Evolutionary conservation across 2,329 filamentous ascomycete species (phyloP), one percentile per base, ranked within the genome.

Genomic region (Geosmithia morbida): DNA sequence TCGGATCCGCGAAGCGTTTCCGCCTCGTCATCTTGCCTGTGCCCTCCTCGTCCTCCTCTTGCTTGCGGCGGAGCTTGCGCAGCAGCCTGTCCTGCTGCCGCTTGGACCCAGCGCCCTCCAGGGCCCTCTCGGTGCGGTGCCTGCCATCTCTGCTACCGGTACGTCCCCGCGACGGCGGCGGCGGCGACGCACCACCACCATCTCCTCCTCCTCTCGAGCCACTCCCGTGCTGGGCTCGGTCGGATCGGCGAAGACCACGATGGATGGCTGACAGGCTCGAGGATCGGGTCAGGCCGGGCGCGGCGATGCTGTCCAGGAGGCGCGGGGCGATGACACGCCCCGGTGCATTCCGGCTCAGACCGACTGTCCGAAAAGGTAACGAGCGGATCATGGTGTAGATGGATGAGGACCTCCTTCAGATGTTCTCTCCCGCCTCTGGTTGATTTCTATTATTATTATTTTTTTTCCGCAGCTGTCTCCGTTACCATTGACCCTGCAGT

Each of bases 211-310:
- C 2, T n/a, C 26, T 44, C 20, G 20, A 22, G 42, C 26, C 19
- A 13, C 26, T 26, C 26, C 59, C 57, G 49, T 53, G 54, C 43
- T 59, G 56, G 40, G 53, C 60, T 51, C 60, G 55, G 56, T 70
- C 53, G 53, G 75, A 61, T 60, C 66, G 56, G 43, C 79, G 76
- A 48, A 87, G 68, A 14, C 83, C 83, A 43, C 74, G 70, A 53
- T 79, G 75, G 56, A 88, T 87, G 42, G 82, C 83, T 10, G 82
- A 83, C 50, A 86, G 70, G 41, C 58, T 63, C 26, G 61, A 56
- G 19, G 54, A 30, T 41, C 62, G 62, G 41, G 54, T 51, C 33
- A 22, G 46, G 26, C 11, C 22, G 18, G 33, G 44, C 16, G 7
- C 5, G 20, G 20, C 6, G 8, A 13, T 37, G 33, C 33, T 37